These are phyloP conservation scores for Capronia epimyces DNA, from an alignment of 2,329 filamentous ascomycete species.

Conservation along the genomic window DNA sequence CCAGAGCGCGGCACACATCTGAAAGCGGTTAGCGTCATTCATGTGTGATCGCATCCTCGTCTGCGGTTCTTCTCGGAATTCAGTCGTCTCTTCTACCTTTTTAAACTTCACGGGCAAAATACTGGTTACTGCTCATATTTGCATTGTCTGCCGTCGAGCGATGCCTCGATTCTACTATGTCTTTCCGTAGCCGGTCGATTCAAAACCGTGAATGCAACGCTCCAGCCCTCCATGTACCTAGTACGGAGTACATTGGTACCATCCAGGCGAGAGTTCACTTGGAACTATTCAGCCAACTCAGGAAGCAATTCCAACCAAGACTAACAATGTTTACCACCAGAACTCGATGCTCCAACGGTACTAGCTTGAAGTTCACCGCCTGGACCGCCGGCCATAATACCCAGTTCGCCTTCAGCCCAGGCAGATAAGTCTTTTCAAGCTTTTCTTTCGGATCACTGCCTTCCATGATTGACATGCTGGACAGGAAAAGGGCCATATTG, in stretches of 20 bases:
- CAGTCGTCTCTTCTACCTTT: not conserved
- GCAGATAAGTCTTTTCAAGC: constrained; percentile 63
- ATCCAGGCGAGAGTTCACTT: constrained; percentile 8
- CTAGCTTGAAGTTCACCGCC: constrained; percentile 77
- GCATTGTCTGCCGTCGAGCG: too few species aligned
- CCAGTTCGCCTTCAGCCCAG: constrained; percentile 75
- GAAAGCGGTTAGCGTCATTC: constrained; percentile 2
- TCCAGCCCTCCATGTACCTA: too few species aligned
- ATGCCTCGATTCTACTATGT: too few species aligned
- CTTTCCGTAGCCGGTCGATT: too few species aligned
- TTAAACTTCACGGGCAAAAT: not conserved
- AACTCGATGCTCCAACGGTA: constrained; percentile 76
- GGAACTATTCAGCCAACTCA: constrained; percentile 52
- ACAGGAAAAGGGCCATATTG: constrained; percentile 75
- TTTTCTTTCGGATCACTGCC: constrained; percentile 63
- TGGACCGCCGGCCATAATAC: constrained; percentile 84
- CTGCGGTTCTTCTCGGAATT: constrained; percentile 1
- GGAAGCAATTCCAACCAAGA: constrained; percentile 58
- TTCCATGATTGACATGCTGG: constrained; percentile 78
- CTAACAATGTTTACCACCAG: constrained; percentile 80
- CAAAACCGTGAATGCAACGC: too few species aligned
- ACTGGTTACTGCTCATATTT: too few species aligned
- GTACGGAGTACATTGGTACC: not conserved
- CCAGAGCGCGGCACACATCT: not conserved
- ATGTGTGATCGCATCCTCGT: not conserved